Conservation (phyloP, 1,284 basidiomycete genomes). For the Austroboletus niveus region DNA sequence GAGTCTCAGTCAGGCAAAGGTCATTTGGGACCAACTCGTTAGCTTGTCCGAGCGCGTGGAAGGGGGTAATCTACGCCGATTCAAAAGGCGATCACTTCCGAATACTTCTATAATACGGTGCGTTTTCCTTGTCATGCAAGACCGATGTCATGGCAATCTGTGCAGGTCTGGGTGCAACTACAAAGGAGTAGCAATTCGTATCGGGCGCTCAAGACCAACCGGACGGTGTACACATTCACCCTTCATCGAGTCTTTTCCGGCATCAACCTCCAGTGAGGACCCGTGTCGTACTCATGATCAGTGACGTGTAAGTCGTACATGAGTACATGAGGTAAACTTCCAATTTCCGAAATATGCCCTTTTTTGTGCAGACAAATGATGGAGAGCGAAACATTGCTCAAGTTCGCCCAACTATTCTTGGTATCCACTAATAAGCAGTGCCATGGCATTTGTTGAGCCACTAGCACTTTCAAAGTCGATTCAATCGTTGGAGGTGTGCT, state of each 20-base stretch:
- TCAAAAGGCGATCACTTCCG: conserved; percentile 92
- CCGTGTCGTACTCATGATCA: conserved; percentile 77
- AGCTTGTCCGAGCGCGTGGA: conserved; percentile 96
- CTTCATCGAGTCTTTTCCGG: conserved; percentile 92
- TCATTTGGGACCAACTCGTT: conserved; percentile 95
- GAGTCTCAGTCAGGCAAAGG: conserved; percentile 88
- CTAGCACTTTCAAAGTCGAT: too few species aligned
- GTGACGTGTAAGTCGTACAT: conserved; percentile 67
- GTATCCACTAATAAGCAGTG: too few species aligned
- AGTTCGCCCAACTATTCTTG: too few species aligned
- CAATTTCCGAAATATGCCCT: background rate
- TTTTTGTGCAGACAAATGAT: conserved; percentile 78
- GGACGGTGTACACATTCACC: conserved; percentile 93
- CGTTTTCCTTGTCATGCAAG: conserved; percentile 23
- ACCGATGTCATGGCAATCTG: conserved; percentile 7
- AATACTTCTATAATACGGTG: conserved; percentile 96
- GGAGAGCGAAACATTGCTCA: conserved; percentile 45
- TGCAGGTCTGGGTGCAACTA: conserved; percentile 62
- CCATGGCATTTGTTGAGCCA: too few species aligned
- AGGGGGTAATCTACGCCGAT: conserved; percentile 81
- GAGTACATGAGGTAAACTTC: conserved; percentile 61
- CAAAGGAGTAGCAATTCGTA: conserved; percentile 93
- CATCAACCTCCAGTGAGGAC: conserved; percentile 35
- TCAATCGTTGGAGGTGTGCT: too few species aligned
- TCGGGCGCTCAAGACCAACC: conserved; percentile 90